Evolutionary conservation across 768 basidiomycete species (phyloP), one percentile per base, ranked within the genome.

Genomic region (Lentinula detonsa): DNA sequence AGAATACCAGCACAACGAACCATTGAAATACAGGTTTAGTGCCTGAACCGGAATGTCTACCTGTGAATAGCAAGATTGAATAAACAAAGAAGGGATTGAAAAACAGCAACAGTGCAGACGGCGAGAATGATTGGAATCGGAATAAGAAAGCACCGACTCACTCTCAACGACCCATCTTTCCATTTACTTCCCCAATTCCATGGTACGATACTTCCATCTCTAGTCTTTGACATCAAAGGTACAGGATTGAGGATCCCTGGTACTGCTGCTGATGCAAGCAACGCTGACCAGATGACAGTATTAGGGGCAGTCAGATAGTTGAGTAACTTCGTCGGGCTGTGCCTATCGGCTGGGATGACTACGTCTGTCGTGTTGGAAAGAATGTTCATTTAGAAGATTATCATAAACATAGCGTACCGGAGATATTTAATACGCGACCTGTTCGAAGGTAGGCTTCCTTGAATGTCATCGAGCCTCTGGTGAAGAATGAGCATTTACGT

Each of bases 241-340:
- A 98, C 96, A 4, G 96, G 94, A 66, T 97, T 95, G 45, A 98
- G 72, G 65, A 98, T 96, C 0, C 96, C 94, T 0, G 95, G 96
- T 2, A 97, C 95, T 23, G 96, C 95, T 2, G 95, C 95, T 4
- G 93, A 94, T 5, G 94, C 93, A 45, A 96, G 74, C 40, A 91
- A 67, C 2, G 89, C 88, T 48, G 83, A 87, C 90, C 89, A 92
- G 59, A 91, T 90, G 18, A 91, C 77, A 3, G 88, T 90, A 70
- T 98, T 91, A 0, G 97, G 97, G n/a, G 95, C 91, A 18, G 94
- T 95, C 63, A 98, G 83, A 68, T 97, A 94, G 71, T 98, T 99
- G 10, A 99, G 78, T 2, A 99, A 75, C 73, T 98, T 98, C 2
- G 97, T 98, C 1, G 97, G 97, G 11, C 92, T 94, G 75, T 98